phyloP scores from a whole-genome alignment of 768 basidiomycete species.

The Nidula microcarpa region DNA sequence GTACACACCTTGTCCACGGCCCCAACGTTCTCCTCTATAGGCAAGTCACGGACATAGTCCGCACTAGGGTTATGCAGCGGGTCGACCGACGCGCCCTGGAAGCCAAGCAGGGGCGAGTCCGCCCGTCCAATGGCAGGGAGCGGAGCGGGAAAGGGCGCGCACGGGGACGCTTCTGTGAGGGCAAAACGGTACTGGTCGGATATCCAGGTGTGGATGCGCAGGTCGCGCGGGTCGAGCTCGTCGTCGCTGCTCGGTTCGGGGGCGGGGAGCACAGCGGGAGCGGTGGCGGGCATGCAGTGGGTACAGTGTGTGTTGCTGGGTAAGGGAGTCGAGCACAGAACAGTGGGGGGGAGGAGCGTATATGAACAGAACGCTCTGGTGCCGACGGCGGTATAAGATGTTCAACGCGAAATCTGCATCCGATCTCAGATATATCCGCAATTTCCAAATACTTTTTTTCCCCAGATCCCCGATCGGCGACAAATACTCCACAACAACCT shows the following conservation, averaged over 20 bases:
- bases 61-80: slow-evolving; percentile 13
- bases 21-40: not conserved
- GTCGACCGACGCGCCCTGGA: slow-evolving; percentile 6
- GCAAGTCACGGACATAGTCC: slow-evolving; percentile 5
- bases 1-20: slow-evolving; percentile 3
- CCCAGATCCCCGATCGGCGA: too few relatives aligned
- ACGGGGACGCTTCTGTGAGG: not conserved
- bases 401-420: too few relatives aligned
- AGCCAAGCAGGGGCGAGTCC: slow-evolving; percentile 22
- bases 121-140: slow-evolving; percentile 5
- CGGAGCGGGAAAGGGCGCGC: not conserved
- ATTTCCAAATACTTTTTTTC: too few relatives aligned
- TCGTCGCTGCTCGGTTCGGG: not conserved
- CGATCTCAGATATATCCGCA: too few relatives aligned
- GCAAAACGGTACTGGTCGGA: not conserved
- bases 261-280: not conserved
- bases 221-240: not conserved
- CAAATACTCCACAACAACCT: too few relatives aligned
- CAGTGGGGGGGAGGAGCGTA: too few relatives aligned
- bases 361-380: too few relatives aligned
- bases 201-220: not conserved
- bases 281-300: too few relatives aligned
- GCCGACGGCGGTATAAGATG: too few relatives aligned
- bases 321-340: too few relatives aligned
- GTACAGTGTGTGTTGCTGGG: too few relatives aligned